These are phyloP conservation scores for Apiospora rasikravindrae DNA, from an alignment of 2,329 filamentous ascomycete genomes.

Conservation along the genomic window DNA sequence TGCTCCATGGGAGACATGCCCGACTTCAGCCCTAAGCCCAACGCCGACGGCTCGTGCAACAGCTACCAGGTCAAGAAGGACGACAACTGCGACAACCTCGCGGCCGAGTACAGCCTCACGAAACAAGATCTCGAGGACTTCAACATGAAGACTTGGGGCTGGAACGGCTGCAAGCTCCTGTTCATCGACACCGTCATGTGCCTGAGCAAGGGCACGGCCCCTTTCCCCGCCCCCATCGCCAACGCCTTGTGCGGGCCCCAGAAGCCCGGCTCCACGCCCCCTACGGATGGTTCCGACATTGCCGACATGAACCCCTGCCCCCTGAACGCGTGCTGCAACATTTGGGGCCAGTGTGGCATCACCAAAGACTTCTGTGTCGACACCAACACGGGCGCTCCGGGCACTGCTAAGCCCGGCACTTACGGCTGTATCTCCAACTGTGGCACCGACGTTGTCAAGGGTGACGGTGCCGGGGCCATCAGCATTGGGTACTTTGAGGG, in stretches of 20 bases:
- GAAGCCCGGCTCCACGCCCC: conserved; percentile 21
- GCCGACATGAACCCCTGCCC: conserved; percentile 28
- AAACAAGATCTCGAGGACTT: conserved; percentile 25
- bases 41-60: conserved; percentile 42
- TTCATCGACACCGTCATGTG: conserved; percentile 29
- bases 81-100: conserved; percentile 42
- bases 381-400: conserved; percentile 21
- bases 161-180: conserved; percentile 28
- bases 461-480: not conserved
- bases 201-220: conserved; percentile 30
- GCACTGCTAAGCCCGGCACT: not conserved
- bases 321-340: conserved; percentile 29
- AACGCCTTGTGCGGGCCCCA: conserved; percentile 30
- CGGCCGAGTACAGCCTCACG: conserved; percentile 29
- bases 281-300: conserved; percentile 12
- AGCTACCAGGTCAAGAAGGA: conserved; percentile 38
- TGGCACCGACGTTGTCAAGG: conserved; percentile 25
- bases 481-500: conserved; percentile 28
- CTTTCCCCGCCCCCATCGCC: conserved; percentile 27
- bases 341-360: conserved; percentile 28
- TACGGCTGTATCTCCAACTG: conserved; percentile 27
- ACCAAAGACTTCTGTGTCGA: conserved; percentile 23
- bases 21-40: conserved; percentile 39
- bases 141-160: conserved; percentile 33
- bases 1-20: conserved; percentile 43